Evolutionary conservation across 1,284 basidiomycete species (phyloP).

Genomic region (Puccinia horiana): DNA sequence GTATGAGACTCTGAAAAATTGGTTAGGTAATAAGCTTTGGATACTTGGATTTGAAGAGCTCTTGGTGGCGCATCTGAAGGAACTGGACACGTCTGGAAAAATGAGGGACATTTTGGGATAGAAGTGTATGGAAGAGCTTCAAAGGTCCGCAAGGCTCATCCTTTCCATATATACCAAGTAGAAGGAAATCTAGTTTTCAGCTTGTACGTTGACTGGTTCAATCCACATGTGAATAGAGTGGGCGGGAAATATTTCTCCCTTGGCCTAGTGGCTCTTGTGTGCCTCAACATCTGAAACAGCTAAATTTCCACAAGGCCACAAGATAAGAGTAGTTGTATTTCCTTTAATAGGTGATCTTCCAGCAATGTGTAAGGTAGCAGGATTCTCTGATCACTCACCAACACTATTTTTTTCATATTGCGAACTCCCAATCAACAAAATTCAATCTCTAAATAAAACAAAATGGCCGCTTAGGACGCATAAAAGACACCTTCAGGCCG

Average conservation of each 20-base stretch:
- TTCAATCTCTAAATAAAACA: not conserved
- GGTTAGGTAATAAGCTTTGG: not conserved
- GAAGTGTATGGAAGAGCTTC: not conserved
- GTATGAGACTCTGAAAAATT: not conserved
- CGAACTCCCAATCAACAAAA: not conserved
- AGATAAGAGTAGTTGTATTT: not conserved
- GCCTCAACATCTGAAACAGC: not conserved
- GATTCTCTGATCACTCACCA: constrained; percentile 10
- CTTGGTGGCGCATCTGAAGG: not conserved
- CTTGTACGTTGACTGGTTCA: constrained; percentile 21
- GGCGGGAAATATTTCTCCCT: not conserved
- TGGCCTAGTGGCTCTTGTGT: constrained; percentile 4
- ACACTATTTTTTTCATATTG: not conserved
- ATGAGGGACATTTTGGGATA: constrained; percentile 19
- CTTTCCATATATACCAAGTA: not conserved
- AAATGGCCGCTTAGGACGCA: not conserved
- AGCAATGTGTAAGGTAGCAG: constrained; percentile 9
- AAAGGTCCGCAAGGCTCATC: not conserved
- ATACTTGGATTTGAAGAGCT: not conserved
- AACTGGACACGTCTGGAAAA: not conserved
- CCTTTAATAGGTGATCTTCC: constrained; percentile 4
- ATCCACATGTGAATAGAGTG: not conserved
- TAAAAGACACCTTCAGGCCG: not conserved
- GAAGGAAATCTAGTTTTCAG: constrained; percentile 16
- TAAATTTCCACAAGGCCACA: not conserved